Evolutionary conservation across 768 basidiomycete genomes (phyloP).

Genomic region (Russula vinacea): DNA sequence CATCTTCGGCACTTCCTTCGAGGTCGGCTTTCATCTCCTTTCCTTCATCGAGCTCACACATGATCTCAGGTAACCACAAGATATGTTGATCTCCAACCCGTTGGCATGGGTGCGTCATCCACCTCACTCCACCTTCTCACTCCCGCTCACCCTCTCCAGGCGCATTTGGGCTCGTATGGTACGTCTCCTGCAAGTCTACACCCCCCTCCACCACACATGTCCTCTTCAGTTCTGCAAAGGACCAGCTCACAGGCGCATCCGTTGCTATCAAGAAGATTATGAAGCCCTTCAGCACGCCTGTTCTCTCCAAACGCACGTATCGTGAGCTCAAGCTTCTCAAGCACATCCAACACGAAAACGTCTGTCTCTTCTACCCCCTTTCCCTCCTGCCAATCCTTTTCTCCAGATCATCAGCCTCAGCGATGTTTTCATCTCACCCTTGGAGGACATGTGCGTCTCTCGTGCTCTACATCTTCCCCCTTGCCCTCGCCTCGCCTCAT

Average conservation of each 20-base stretch:
- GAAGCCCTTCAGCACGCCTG: slow-evolving; percentile 99
- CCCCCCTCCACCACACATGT: background rate
- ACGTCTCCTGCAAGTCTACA: slow-evolving; percentile 5
- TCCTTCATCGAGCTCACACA: background rate
- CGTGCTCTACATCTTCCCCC: background rate
- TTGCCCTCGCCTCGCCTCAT: slow-evolving; percentile 9
- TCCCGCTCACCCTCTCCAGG: slow-evolving; percentile 44
- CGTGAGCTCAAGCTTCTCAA: slow-evolving; percentile 97
- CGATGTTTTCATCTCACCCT: slow-evolving; percentile 99
- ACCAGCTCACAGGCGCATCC: slow-evolving; percentile 88
- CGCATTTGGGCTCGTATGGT: slow-evolving; percentile 99
- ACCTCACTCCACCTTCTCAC: background rate
- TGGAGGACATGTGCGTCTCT: slow-evolving; percentile 84
- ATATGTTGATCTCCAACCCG: slow-evolving; percentile 98
- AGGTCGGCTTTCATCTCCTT: slow-evolving; percentile 46
- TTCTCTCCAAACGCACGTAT: slow-evolving; percentile 96
- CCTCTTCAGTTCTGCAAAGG: slow-evolving; percentile 75
- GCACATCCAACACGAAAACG: slow-evolving; percentile 98
- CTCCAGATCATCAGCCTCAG: slow-evolving; percentile 92
- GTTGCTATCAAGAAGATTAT: slow-evolving; percentile 99
- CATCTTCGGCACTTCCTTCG: slow-evolving; percentile 98
- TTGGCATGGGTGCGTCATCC: slow-evolving; percentile 85
- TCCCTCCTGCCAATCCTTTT: slow-evolving; percentile 5
- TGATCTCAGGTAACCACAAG: slow-evolving; percentile 82
- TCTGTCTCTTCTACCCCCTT: slow-evolving; percentile 39